Evolutionary conservation across 805 yeast genomes (phyloP).

Genomic region (Yamadazyma sp.): DNA sequence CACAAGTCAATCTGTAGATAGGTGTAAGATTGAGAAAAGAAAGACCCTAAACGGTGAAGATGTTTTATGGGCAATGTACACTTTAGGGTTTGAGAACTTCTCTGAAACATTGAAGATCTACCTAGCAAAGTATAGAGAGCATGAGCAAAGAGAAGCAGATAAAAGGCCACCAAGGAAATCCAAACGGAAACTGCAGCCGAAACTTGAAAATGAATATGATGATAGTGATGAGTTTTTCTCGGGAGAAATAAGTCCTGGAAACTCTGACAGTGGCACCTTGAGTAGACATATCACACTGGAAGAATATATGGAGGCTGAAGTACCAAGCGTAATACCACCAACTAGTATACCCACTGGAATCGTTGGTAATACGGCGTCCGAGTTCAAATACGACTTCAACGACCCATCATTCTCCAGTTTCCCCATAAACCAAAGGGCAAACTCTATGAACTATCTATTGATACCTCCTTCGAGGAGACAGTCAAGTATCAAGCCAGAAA

Average conservation of each 20-base stretch:
- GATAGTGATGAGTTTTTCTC: constrained; percentile 16
- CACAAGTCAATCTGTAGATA: constrained; percentile 78
- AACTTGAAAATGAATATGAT: constrained; percentile 2
- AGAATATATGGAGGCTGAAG: constrained; percentile 2
- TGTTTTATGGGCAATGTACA: constrained; percentile 62
- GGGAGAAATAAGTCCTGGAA: constrained; percentile 17
- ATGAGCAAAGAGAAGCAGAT: constrained; percentile 17
- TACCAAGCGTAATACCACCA: neutral
- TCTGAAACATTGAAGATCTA: constrained; percentile 76
- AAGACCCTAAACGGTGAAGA: constrained; percentile 82
- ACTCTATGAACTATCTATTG: constrained; percentile 12
- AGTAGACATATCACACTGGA: constrained; percentile 5
- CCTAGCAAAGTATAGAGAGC: constrained; percentile 27
- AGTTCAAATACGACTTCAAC: constrained; percentile 11
- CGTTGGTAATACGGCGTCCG: neutral
- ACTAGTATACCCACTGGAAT: neutral
- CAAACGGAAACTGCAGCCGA: constrained; percentile 5
- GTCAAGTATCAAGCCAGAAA: constrained; percentile 4
- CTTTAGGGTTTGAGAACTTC: constrained; percentile 76
- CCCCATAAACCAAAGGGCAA: constrained; percentile 9
- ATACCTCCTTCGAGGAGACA: constrained; percentile 12
- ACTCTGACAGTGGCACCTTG: constrained; percentile 9
- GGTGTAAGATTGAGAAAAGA: constrained; percentile 67
- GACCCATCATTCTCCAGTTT: constrained; percentile 11
- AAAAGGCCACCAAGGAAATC: constrained; percentile 13